Base-by-base conservation (phyloP, 164 flowering plant species). In the Berberis vulgaris region DNA sequence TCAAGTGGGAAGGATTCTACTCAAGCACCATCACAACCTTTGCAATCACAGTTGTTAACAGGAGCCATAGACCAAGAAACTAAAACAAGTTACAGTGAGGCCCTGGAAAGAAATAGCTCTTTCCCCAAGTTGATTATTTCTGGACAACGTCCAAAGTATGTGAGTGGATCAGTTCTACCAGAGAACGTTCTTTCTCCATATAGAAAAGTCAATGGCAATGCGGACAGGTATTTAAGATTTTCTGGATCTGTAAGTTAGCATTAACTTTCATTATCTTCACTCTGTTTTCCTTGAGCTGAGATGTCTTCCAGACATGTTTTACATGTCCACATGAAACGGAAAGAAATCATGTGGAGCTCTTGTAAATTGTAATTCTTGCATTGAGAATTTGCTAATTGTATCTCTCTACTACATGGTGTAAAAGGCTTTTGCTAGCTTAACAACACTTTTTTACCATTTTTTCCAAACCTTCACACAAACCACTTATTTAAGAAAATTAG, bases 141-240 rank as follows among this genome's bases (percentile, higher is more conserved):
- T 59, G 86, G 81, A 68, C 65, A 60, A 45, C 69, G 66, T 41
- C 79, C 76, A 61, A 81, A 65, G 39, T 68, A 69, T 65, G 74
- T 73, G 43, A 88, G 96, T 74, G 93, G 92, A 73, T 78, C 96
- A 49, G 70, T 83, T 65, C 40, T 83, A 63, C 87, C 79, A 13
- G 90, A 85, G 12, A 84, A 79, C 71, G 72, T 74, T 53, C 62
- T 72, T 66, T 80, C 89, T 60, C 62, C 72, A 54, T 71, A 79
- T 8, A 83, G 76, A 73, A 82, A 73, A 65, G 57, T 61, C 53
- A 54, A 49, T 62, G 79, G 70, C 12, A 84, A 82, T 68, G 82
- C 73, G 59, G 89, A 83, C 69, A 86, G 91, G 98, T 89, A 72
- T 8, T 7, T 41, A 6, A 57, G 41, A 26, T 8, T 40, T 7